phyloP scores from a whole-genome alignment of 2,329 filamentous ascomycete genomes.

The Trichophyton benhamiae region DNA sequence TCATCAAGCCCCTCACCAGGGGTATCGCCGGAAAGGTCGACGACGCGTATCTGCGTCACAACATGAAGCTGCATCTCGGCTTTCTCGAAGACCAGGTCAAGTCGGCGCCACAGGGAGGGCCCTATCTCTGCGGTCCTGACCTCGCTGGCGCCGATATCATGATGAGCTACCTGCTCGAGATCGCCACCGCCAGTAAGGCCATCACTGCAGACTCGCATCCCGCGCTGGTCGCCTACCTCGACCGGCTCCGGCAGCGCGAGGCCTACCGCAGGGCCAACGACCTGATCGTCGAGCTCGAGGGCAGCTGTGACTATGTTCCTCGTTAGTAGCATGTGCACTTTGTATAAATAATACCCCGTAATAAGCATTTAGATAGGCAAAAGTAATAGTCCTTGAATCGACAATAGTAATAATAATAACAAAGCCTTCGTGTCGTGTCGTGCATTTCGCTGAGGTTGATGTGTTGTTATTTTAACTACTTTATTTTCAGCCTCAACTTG shows the following conservation, averaged over 20 bases:
- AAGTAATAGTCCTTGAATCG: no score
- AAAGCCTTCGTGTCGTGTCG: no score
- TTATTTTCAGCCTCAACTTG: no score
- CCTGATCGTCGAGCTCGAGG: not conserved
- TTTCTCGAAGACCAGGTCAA: constrained; percentile 37
- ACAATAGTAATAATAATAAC: no score
- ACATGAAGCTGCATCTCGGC: constrained; percentile 30
- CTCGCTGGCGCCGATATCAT: constrained; percentile 37
- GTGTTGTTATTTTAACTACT: no score
- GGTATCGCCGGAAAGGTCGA: constrained; percentile 39
- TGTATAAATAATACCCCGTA: not conserved
- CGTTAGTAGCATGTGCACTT: not conserved
- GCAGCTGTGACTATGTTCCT: not conserved
- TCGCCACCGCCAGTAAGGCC: constrained; percentile 23
- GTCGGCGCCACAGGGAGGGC: constrained; percentile 28
- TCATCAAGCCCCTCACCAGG: constrained; percentile 52
- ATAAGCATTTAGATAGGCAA: not conserved
- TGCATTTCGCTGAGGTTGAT: no score
- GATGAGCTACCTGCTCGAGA: constrained; percentile 36
- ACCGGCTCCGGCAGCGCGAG: constrained; percentile 19
- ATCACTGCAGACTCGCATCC: constrained; percentile 29
- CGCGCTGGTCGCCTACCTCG: constrained; percentile 16
- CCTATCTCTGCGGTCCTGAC: constrained; percentile 33
- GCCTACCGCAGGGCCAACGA: constrained; percentile 20
- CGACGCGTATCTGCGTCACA: constrained; percentile 28